phyloP scores from a whole-genome alignment of 495 filamentous ascomycete species.

The Apodospora peruviana region DNA sequence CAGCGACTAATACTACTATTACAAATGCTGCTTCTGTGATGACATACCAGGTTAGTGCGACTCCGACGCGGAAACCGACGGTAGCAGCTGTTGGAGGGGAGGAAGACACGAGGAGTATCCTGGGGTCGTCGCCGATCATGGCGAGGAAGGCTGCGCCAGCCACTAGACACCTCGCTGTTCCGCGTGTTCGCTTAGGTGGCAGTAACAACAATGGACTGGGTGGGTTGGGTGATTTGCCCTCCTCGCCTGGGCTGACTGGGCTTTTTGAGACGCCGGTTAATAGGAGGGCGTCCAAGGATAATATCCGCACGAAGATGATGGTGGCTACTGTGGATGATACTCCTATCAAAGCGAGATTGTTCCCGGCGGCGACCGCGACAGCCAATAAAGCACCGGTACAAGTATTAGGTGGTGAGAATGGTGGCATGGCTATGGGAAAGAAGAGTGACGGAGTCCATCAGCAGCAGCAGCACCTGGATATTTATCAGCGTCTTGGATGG shows the following conservation, averaged over 20 bases:
- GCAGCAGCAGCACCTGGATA: slow-evolving; percentile 17
- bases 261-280: slow-evolving; percentile 36
- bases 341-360: slow-evolving; percentile 30
- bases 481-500: slow-evolving; percentile 75
- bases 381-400: slow-evolving; percentile 7
- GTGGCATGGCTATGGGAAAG: slow-evolving; percentile 16
- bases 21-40: background rate
- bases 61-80: slow-evolving; percentile 18
- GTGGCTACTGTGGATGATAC: slow-evolving; percentile 36
- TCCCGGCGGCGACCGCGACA: slow-evolving; percentile 5
- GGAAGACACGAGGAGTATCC: slow-evolving; percentile 14
- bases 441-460: slow-evolving; percentile 17
- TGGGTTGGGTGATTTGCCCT: slow-evolving; percentile 33
- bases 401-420: background rate
- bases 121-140: slow-evolving; percentile 38
- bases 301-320: slow-evolving; percentile 14
- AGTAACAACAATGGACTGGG: slow-evolving; percentile 14
- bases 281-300: slow-evolving; percentile 11
- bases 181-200: too few species aligned
- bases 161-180: slow-evolving; percentile 5
- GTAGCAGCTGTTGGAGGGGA: slow-evolving; percentile 7
- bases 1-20: too few species aligned
- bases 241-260: slow-evolving; percentile 28
- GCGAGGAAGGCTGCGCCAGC: slow-evolving; percentile 48
- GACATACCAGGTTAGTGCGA: slow-evolving; percentile 20